Evolutionary conservation across 2,329 filamentous ascomycete species (phyloP).

Genomic region (Thermochaetoides dissita): DNA sequence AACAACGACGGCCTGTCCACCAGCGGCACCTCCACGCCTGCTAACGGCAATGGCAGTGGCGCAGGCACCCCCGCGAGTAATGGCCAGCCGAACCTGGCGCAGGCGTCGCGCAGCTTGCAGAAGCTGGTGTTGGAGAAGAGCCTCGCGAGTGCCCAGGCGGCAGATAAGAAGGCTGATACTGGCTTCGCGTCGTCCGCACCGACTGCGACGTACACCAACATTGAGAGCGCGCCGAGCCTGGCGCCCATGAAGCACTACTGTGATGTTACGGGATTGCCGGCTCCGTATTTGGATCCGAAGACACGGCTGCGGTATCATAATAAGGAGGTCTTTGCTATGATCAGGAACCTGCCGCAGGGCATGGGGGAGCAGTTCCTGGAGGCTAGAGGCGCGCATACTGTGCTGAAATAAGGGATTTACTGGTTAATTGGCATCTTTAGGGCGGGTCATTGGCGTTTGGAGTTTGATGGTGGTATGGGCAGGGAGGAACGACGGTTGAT

Average conservation of each 20-base stretch:
- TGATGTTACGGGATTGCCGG: slow-evolving; percentile 86
- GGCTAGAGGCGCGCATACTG: slow-evolving; percentile 78
- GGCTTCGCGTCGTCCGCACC: slow-evolving; percentile 39
- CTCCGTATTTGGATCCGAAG: slow-evolving; percentile 89
- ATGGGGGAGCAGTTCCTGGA: slow-evolving; percentile 80
- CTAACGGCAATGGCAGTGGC: slow-evolving; percentile 30
- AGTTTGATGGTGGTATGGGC: too few relatives aligned
- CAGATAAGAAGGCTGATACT: slow-evolving; percentile 5
- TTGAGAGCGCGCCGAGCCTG: slow-evolving; percentile 77
- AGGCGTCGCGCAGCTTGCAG: slow-evolving; percentile 73
- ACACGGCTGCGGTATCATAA: slow-evolving; percentile 86
- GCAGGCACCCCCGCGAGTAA: slow-evolving; percentile 21
- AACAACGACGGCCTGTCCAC: slow-evolving; percentile 43
- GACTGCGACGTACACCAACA: slow-evolving; percentile 83
- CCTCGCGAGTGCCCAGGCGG: slow-evolving; percentile 30
- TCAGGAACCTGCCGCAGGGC: slow-evolving; percentile 67
- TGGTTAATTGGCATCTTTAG: neutral
- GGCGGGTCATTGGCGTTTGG: neutral
- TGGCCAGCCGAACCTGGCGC: slow-evolving; percentile 69
- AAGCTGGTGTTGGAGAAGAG: slow-evolving; percentile 74
- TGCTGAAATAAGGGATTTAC: slow-evolving; percentile 56
- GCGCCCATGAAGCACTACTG: slow-evolving; percentile 81
- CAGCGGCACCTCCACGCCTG: slow-evolving; percentile 44
- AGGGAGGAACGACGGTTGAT: too few relatives aligned
- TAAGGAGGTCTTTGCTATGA: slow-evolving; percentile 74